These are phyloP conservation scores for Ascochyta clinopodiicola DNA, from an alignment of 2,329 filamentous ascomycete genomes.

Conservation along the genomic window DNA sequence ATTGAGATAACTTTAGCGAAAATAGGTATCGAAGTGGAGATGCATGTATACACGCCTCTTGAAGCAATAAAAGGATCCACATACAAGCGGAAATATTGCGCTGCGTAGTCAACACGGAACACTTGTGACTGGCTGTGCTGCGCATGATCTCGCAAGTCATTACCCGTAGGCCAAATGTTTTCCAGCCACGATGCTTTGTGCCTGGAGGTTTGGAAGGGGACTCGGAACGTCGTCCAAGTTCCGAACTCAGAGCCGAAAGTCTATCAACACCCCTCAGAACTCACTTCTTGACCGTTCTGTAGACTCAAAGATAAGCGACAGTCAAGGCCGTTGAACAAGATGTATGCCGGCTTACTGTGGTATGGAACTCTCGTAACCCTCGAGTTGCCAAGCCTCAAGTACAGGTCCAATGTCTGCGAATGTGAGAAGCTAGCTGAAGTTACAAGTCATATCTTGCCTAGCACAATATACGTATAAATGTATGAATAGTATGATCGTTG, in stretches of 20 bases:
- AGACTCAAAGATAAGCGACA: neutral
- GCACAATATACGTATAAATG: no score
- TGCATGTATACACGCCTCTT: neutral
- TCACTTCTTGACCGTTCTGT: neutral
- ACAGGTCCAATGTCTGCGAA: neutral
- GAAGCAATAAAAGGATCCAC: neutral
- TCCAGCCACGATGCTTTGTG: neutral
- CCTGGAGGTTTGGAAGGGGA: neutral
- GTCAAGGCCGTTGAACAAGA: neutral
- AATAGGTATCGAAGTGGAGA: neutral
- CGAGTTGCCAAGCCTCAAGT: neutral
- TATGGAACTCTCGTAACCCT: neutral
- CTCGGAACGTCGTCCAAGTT: neutral
- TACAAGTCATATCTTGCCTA: no score
- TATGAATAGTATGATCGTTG: no score
- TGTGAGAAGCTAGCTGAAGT: no score
- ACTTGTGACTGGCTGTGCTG: neutral
- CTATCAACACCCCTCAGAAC: no score
- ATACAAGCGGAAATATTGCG: slow-evolving; percentile 1
- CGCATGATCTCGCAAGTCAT: neutral
- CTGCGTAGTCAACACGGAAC: neutral
- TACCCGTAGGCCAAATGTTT: neutral
- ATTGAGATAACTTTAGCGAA: slow-evolving; percentile 5
- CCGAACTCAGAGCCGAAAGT: neutral
- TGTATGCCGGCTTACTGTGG: neutral